These are phyloP conservation scores for Hirschioporus abietinus DNA, from an alignment of 768 basidiomycete species.

Conservation along the genomic window DNA sequence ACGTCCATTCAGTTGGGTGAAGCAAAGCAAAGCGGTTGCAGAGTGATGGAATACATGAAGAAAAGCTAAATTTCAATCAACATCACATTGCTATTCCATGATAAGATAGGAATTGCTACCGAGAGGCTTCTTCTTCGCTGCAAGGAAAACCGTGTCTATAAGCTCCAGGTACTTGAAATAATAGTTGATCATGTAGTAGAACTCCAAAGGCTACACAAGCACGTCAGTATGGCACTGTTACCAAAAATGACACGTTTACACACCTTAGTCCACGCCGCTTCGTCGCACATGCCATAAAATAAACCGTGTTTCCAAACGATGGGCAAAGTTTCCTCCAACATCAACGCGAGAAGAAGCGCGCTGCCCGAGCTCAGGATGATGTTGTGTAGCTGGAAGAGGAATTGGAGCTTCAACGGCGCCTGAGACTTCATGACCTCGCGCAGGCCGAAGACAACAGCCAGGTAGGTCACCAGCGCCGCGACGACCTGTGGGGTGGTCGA, in stretches of 20 bases:
- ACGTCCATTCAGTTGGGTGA: slow-evolving; percentile 87
- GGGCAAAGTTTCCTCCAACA: slow-evolving; percentile 88
- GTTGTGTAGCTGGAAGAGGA: slow-evolving; percentile 89
- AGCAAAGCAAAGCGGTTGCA: slow-evolving; percentile 93
- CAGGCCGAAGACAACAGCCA: slow-evolving; percentile 82
- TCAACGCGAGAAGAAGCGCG: slow-evolving; percentile 76
- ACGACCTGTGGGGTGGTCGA: slow-evolving; percentile 71
- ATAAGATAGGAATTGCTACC: slow-evolving; percentile 43
- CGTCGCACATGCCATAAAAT: slow-evolving; percentile 74
- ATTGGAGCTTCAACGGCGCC: slow-evolving; percentile 68
- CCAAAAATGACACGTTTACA: slow-evolving; percentile 26
- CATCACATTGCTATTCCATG: slow-evolving; percentile 9
- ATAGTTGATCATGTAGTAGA: slow-evolving; percentile 99
- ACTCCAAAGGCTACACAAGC: slow-evolving; percentile 67
- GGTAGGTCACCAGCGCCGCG: slow-evolving; percentile 69
- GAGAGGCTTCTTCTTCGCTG: slow-evolving; percentile 96
- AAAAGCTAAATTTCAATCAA: slow-evolving; percentile 55
- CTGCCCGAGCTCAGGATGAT: slow-evolving; percentile 82
- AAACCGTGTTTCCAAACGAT: slow-evolving; percentile 65
- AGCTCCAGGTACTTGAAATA: slow-evolving; percentile 98
- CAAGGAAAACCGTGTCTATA: slow-evolving; percentile 94
- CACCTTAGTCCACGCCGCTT: slow-evolving; percentile 82
- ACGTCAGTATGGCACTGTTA: background rate
- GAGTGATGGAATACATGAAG: slow-evolving; percentile 99
- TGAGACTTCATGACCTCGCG: slow-evolving; percentile 79